Evolutionary conservation across 345 rosid species (phyloP), one percentile per base, ranked within the genome.

Genomic region (Laguncularia racemosa): DNA sequence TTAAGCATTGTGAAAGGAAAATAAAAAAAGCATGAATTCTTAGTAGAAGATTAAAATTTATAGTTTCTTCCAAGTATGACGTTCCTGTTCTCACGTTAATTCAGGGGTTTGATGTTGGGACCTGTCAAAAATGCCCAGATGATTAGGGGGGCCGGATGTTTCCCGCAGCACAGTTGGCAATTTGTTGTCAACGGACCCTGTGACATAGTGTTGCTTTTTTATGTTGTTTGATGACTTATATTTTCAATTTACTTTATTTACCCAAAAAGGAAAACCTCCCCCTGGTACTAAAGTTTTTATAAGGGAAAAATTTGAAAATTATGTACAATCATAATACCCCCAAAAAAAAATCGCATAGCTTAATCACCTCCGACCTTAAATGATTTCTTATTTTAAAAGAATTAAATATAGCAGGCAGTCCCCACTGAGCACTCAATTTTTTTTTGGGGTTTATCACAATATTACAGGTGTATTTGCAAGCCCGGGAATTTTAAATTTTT

Each of bases 91-190:
- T 46, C 28, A n/a, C 12, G 26, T 50, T 63, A 49, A 61, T 64
- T 28, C 68, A 72, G 89, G 99, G 99, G 99, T 93, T 89, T 77
- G 90, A 89, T 65, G 95, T 89, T 54, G 86, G 81, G 92, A 88
- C 53, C 70, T 89, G 63, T 83, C 83, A 47, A 89, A 76, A 76
- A 87, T 69, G 92, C 83, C 74, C 83, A 48, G 97, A 89, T 79
- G 99, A 93, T 72, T 76, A 38, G 90, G 80, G 75, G 97, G 97
- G 43, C 62, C 89, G 79, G 96, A 93, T 78, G 83, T 86, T 57
- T 79, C n/a, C 99, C 23, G 97, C 96, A 53, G 83, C 89, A 54
- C 97, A 93, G 99, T 87, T 60, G 89, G 89, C 57, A 93, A 82
- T 72, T 70, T 93, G 72, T 70, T 93, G 75, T 83, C 97, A 8